These are phyloP conservation scores for Paxillus rubicundulus DNA, from an alignment of 768 basidiomycete genomes.

Conservation along the genomic window DNA sequence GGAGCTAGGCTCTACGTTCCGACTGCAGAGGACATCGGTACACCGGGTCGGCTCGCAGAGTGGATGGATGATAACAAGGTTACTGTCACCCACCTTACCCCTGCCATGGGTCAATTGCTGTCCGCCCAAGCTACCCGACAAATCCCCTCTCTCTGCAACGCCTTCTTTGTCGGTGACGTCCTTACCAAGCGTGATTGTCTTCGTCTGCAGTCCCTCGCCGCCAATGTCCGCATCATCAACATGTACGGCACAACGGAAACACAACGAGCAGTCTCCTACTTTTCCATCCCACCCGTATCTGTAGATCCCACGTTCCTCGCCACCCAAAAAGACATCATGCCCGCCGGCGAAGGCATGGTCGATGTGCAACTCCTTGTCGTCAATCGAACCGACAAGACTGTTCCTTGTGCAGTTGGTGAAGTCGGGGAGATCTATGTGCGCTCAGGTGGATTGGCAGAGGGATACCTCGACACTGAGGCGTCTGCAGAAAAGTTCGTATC, in stretches of 20 bases:
- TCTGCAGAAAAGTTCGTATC: conserved; percentile 88
- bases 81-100: conserved; percentile 96
- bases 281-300: conserved; percentile 81
- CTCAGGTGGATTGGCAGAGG: conserved; percentile 92
- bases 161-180: conserved; percentile 99
- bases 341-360: conserved; percentile 95
- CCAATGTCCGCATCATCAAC: conserved; percentile 93
- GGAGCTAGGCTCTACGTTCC: conserved; percentile 95
- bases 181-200: conserved; percentile 97
- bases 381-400: conserved; percentile 79
- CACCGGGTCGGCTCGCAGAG: conserved; percentile 91
- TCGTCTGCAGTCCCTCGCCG: conserved; percentile 87
- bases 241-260: conserved; percentile 99
- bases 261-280: conserved; percentile 97
- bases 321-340: conserved; percentile 96
- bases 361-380: conserved; percentile 97
- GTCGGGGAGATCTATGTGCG: conserved; percentile 99
- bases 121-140: conserved; percentile 81
- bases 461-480: conserved; percentile 82
- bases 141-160: conserved; percentile 82
- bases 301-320: conserved; percentile 87
- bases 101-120: conserved; percentile 98
- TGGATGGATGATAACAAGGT: conserved; percentile 95
- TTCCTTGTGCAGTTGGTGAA: conserved; percentile 92
- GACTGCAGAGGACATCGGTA: conserved; percentile 95